Evolutionary conservation across 306 rosid species (phyloP).

Genomic region (Rosa rugosa): DNA sequence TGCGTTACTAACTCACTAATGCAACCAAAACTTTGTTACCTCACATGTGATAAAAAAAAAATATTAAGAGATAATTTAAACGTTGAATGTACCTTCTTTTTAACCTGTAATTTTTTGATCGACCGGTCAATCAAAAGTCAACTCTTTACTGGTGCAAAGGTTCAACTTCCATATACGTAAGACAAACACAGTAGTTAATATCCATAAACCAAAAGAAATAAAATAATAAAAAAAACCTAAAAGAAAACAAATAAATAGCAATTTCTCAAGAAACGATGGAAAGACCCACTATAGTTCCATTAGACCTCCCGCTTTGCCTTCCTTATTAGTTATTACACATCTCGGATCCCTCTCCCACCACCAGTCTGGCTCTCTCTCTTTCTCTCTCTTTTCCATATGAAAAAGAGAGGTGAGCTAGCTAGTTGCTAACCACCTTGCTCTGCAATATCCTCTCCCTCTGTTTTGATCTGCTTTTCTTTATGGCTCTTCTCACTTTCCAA

Average conservation of each 20-base stretch:
- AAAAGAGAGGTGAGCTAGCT: not conserved
- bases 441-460: not conserved
- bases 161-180: not conserved
- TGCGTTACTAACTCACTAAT: no score
- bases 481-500: slow-evolving; percentile 62
- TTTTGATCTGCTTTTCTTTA: slow-evolving; percentile 22
- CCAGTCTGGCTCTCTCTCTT: not conserved
- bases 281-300: slow-evolving; percentile 24
- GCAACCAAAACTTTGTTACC: no score
- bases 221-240: not conserved
- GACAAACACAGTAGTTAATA: slow-evolving; percentile 12
- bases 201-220: not conserved
- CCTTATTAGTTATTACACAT: slow-evolving; percentile 16
- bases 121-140: slow-evolving; percentile 21
- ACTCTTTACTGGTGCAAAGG: slow-evolving; percentile 21
- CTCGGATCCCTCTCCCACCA: slow-evolving; percentile 33
- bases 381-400: not conserved
- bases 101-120: not conserved
- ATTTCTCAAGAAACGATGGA: not conserved
- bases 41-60: no score
- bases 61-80: no score
- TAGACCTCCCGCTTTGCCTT: slow-evolving; percentile 23
- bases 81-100: no score
- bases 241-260: not conserved
- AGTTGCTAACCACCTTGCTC: not conserved